These are phyloP conservation scores for Gamsiella multidivaricata DNA, from an alignment of 192 early-diverging fungal genomes.

Conservation along the genomic window DNA sequence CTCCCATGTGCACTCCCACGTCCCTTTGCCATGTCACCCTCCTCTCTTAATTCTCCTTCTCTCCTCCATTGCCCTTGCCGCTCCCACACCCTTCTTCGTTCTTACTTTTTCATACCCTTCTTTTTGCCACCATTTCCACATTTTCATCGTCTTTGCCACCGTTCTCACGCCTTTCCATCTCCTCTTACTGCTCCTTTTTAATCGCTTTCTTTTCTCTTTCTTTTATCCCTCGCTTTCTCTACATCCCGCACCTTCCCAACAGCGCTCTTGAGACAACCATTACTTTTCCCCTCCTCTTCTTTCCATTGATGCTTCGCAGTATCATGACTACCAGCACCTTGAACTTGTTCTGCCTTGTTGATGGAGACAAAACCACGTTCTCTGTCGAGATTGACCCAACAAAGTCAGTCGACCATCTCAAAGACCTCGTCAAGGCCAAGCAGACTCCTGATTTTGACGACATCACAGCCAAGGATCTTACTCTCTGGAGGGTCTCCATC, in stretches of 20 bases:
- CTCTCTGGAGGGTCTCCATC: background rate
- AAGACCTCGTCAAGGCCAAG: slow-evolving; percentile 1
- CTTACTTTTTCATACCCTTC: background rate
- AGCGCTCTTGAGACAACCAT: too few relatives aligned
- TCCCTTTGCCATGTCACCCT: too few relatives aligned
- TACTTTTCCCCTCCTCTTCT: background rate
- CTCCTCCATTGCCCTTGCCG: too few relatives aligned
- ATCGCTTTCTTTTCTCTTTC: background rate
- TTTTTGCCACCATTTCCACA: background rate
- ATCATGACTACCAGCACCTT: background rate
- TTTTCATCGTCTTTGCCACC: background rate
- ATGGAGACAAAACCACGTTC: background rate
- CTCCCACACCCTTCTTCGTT: background rate
- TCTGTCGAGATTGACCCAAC: background rate
- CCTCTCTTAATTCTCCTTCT: too few relatives aligned
- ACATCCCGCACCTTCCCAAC: background rate
- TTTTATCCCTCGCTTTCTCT: slow-evolving; percentile 4
- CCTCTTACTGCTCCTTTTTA: background rate
- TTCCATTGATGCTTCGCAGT: background rate
- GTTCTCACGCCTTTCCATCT: slow-evolving; percentile 1
- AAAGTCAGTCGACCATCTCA: background rate
- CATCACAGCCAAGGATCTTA: background rate
- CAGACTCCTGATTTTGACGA: background rate
- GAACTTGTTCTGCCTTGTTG: background rate
- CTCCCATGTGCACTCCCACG: too few relatives aligned